phyloP scores from a whole-genome alignment of 2,329 filamentous ascomycete species.

The Epichloe gansuensis region DNA sequence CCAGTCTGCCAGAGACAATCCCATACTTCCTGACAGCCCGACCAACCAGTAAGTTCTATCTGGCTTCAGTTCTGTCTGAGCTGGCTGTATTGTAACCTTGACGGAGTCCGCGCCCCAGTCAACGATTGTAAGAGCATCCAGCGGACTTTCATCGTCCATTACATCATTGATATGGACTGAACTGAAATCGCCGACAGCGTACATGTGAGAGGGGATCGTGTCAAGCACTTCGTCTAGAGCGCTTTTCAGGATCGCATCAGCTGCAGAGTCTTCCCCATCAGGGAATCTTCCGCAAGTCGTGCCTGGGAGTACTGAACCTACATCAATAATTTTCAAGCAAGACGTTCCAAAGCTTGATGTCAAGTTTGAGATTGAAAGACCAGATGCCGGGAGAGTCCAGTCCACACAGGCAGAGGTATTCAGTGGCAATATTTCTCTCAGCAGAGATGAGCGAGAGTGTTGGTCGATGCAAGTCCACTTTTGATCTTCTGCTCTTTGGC shows the following conservation, averaged over 20 bases:
- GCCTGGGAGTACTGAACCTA: not conserved
- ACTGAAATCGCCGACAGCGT: not conserved
- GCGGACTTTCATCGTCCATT: not conserved
- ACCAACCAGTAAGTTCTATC: slow-evolving; percentile 17
- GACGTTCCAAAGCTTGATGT: not conserved
- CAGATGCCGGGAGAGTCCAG: not conserved
- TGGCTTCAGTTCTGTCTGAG: slow-evolving; percentile 7
- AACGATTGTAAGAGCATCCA: not conserved
- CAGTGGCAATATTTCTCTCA: not conserved
- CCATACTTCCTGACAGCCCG: slow-evolving; percentile 20
- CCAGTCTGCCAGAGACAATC: slow-evolving; percentile 22
- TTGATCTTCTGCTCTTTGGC: not conserved
- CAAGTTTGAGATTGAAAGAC: not conserved
- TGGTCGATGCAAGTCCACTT: not conserved
- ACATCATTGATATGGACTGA: not conserved
- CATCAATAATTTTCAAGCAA: not conserved
- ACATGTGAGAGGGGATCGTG: no score
- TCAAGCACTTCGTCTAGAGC: not conserved
- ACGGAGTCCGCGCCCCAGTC: slow-evolving; percentile 1
- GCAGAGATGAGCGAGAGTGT: not conserved
- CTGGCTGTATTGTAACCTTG: slow-evolving; percentile 6
- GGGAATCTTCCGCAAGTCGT: not conserved
- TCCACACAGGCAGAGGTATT: not conserved
- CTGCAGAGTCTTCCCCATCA: not conserved
- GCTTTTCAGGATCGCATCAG: not conserved